phyloP scores from a whole-genome alignment of 768 basidiomycete genomes.

The Pleurotus salmoneostramineus region DNA sequence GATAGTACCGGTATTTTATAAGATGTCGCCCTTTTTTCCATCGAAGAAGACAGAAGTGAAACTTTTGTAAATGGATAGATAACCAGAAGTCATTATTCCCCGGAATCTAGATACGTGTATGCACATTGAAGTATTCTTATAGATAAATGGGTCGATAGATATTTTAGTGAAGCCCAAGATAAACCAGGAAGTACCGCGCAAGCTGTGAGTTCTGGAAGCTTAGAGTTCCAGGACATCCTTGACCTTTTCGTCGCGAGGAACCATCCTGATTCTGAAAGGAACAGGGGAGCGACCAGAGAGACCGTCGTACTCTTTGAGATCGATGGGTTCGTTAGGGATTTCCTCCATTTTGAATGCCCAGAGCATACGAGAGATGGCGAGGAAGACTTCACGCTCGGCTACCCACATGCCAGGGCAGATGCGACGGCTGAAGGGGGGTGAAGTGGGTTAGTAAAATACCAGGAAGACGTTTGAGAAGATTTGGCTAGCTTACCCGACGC shows the following conservation, averaged over 20 bases:
- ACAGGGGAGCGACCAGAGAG: constrained; percentile 41
- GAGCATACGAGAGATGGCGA: constrained; percentile 40
- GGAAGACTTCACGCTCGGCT: constrained; percentile 41
- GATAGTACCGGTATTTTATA: no score
- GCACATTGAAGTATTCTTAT: no score
- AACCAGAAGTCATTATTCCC: no score
- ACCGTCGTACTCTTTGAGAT: constrained; percentile 44
- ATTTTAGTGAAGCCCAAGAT: no score
- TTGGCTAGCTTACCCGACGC: constrained; percentile 33
- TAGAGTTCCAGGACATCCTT: constrained; percentile 10
- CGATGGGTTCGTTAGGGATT: constrained; percentile 38
- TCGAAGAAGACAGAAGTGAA: no score
- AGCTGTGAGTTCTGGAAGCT: not conserved
- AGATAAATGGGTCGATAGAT: no score
- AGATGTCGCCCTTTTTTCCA: no score
- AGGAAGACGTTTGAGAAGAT: not conserved
- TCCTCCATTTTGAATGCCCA: constrained; percentile 42
- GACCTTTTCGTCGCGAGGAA: constrained; percentile 11
- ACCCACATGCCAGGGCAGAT: constrained; percentile 43
- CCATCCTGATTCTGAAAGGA: constrained; percentile 27
- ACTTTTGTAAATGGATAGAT: no score
- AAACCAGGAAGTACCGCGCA: no score
- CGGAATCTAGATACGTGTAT: no score
- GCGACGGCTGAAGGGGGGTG: constrained; percentile 19
- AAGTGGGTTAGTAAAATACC: not conserved